Conservation (phyloP, 2,329 filamentous ascomycete genomes). For the Colletotrichum coccodes region DNA sequence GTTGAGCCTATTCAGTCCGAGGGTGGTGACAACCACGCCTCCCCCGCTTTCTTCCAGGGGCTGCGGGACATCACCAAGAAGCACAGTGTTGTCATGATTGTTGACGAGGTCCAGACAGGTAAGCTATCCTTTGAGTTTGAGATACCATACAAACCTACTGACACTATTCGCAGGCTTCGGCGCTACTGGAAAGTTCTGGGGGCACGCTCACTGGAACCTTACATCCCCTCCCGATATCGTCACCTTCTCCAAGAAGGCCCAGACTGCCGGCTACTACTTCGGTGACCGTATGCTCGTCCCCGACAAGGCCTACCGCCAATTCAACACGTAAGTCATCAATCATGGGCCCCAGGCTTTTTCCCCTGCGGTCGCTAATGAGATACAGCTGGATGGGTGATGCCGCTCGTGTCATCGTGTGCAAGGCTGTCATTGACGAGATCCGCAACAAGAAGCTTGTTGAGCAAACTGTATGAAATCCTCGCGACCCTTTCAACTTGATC, state of each 20-base stretch:
- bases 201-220: slow-evolving; percentile 85
- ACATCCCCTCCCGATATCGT: slow-evolving; percentile 81
- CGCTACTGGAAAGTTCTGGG: slow-evolving; percentile 90
- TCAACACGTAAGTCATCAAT: slow-evolving; percentile 72
- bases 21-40: slow-evolving; percentile 86
- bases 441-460: slow-evolving; percentile 74
- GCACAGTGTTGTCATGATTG: slow-evolving; percentile 78
- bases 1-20: slow-evolving; percentile 87
- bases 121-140: neutral
- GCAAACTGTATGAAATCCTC: slow-evolving; percentile 52
- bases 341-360: neutral
- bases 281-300: slow-evolving; percentile 79
- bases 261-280: slow-evolving; percentile 86
- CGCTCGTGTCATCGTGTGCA: slow-evolving; percentile 79
- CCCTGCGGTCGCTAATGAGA: neutral
- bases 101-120: slow-evolving; percentile 83
- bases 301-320: slow-evolving; percentile 86
- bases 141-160: neutral
- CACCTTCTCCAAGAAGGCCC: slow-evolving; percentile 90
- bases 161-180: slow-evolving; percentile 66
- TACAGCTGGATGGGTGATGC: slow-evolving; percentile 81
- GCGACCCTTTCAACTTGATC: too few species aligned
- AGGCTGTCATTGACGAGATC: slow-evolving; percentile 81
- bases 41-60: slow-evolving; percentile 80
- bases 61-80: slow-evolving; percentile 78